Evolutionary conservation across 2,329 filamentous ascomycete genomes (phyloP), one percentile per base, ranked within the genome.

Genomic region (Colletotrichum sp.): DNA sequence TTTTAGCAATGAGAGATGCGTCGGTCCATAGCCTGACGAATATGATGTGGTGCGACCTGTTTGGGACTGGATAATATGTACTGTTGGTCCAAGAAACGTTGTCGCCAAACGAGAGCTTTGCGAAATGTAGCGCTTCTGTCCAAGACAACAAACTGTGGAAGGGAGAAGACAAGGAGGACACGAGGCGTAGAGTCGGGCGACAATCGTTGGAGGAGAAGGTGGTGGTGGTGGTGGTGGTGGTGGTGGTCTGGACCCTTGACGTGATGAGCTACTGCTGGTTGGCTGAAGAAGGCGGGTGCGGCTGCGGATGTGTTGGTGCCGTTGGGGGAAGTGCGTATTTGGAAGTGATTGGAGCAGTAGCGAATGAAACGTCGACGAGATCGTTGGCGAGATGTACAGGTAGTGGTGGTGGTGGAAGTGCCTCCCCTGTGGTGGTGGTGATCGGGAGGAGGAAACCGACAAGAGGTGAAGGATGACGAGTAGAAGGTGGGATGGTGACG

Each of bases 21-120:
- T 55, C 59, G 65, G 72, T 71, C 74, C 74, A 76, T 76, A 44
- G 70, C 74, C 74, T 60, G 36, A 10, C 49, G 32, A 60, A 16
- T 63, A 12, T 34, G 34, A 59, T 44, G 71, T 60, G 24, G 39
- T 28, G 60, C 69, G 44, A 26, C 12, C 18, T 36, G 36, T 3
- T 3, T 13, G 18, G 26, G 55, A 15, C 26, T 32, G 16, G 26
- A 60, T 3, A 24, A 30, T 24, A 39, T 64, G 32, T 71, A 39
- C 24, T 57, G 16, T 10, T 32, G 55, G 24, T 59, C 55, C 26
- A 59, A 30, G 21, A 59, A 30, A 32, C 18, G 21, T 55, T 26
- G 34, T n/a, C n/a, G 26, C 6, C 69, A 18, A 68, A 39, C 39
- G 12, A 15, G 21, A 49, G 69, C 28, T 15, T 67, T 34, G 32